Percentiles rank a stretch among this genome's conserved stretches.
Evolutionary conservation across 2,329 filamentous ascomycete species (phyloP).

Genomic region (Metarhizium anisopliae): DNA sequence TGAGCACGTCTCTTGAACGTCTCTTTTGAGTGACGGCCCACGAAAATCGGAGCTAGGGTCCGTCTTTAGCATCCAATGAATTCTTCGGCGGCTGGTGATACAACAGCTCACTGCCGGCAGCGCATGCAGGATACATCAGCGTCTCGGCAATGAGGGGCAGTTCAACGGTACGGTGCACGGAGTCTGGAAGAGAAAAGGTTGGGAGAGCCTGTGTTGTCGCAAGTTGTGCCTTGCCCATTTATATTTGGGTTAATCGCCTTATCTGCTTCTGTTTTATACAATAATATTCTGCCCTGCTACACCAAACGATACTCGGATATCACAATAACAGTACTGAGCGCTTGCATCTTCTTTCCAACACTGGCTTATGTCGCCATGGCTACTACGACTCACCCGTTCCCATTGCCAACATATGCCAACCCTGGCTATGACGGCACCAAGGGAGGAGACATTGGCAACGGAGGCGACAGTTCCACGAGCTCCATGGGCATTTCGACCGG

Average conservation of each 20-base stretch:
- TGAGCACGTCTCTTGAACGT: slow-evolving; percentile 1
- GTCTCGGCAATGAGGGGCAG: background rate
- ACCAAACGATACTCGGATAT: background rate
- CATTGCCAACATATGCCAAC: slow-evolving; percentile 31
- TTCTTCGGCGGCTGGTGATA: background rate
- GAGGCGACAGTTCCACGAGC: slow-evolving; percentile 43
- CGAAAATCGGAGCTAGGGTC: background rate
- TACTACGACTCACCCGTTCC: slow-evolving; percentile 28
- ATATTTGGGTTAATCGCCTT: background rate
- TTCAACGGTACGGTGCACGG: background rate
- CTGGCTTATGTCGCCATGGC: slow-evolving; percentile 25
- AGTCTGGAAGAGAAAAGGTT: background rate
- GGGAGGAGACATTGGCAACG: slow-evolving; percentile 53
- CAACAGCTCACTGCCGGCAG: background rate
- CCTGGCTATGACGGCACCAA: slow-evolving; percentile 27
- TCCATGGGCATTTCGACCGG: slow-evolving; percentile 58
- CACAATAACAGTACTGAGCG: background rate
- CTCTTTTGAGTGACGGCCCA: slow-evolving; percentile 3
- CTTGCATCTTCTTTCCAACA: background rate
- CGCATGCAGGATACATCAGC: background rate
- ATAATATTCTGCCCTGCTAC: background rate
- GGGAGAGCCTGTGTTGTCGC: background rate
- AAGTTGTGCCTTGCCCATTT: background rate
- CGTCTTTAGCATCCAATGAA: background rate
- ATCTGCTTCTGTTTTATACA: background rate